Conservation (phyloP, 345 rosid genomes). For the Durio zibethinus region DNA sequence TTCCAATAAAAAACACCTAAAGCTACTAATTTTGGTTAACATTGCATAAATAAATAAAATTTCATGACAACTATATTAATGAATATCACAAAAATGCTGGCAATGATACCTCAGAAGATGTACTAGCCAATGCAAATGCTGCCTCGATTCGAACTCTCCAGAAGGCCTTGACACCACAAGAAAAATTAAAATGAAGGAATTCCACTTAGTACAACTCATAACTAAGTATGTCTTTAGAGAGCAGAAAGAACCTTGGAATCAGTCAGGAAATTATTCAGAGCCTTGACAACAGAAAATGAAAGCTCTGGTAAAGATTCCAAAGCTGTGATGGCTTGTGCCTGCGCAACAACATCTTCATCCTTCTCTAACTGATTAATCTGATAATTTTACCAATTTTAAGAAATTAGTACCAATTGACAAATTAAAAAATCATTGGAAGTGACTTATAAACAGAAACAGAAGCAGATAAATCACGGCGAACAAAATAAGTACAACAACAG, state of each 20-base stretch:
- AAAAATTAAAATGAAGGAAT: conserved; percentile 1
- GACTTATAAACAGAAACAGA: background rate
- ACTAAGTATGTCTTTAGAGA: conserved; percentile 13
- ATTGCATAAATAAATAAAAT: background rate
- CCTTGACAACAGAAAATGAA: conserved; percentile 70
- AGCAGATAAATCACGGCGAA: background rate
- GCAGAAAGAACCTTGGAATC: conserved; percentile 71
- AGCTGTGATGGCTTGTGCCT: conserved; percentile 78
- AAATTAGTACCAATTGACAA: background rate
- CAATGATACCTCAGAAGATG: conserved; percentile 76
- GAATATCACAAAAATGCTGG: background rate
- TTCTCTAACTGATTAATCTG: conserved; percentile 94
- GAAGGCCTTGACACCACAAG: conserved; percentile 58
- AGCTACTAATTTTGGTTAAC: background rate
- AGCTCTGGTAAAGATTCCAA: conserved; percentile 71
- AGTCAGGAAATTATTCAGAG: conserved; percentile 67
- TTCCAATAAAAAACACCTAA: background rate
- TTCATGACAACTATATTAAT: background rate
- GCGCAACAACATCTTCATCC: conserved; percentile 97
- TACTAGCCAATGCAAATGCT: conserved; percentile 86
- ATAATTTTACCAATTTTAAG: conserved; percentile 15
- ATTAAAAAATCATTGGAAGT: background rate
- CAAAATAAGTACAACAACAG: background rate
- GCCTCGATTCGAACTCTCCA: conserved; percentile 98
- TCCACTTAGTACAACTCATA: conserved; percentile 8